Conservation (phyloP, 306 rosid species). For the Gillenia trifoliata region DNA sequence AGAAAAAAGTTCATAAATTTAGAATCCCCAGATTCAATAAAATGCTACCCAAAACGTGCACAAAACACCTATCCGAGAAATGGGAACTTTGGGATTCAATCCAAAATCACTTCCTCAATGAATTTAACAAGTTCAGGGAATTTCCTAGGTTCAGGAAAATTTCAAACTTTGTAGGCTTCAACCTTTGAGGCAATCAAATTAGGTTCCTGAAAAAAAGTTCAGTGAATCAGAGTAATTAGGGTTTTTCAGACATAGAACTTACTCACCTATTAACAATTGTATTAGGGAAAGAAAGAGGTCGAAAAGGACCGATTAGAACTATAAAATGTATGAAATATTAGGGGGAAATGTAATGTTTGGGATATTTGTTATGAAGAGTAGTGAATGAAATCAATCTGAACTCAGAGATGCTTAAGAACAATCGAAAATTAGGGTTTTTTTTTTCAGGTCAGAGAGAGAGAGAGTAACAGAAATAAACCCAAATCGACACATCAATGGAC, state of each 20-base stretch:
- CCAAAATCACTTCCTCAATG: constrained; percentile 13
- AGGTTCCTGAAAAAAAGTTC: constrained; percentile 1
- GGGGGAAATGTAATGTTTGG: background rate
- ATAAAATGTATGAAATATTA: too few species aligned
- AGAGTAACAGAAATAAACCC: background rate
- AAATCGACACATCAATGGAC: background rate
- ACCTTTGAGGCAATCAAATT: background rate
- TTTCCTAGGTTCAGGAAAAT: constrained; percentile 8
- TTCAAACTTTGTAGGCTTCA: background rate
- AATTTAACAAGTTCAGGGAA: constrained; percentile 5
- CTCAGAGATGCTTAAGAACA: background rate
- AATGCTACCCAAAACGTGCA: background rate
- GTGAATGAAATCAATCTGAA: background rate
- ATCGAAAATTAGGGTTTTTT: background rate
- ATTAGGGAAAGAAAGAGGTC: background rate
- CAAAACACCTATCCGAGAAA: background rate
- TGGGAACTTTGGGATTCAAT: constrained; percentile 4
- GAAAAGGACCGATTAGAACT: too few species aligned
- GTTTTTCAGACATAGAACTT: constrained; percentile 14
- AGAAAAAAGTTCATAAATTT: background rate
- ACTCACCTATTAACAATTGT: constrained; percentile 27
- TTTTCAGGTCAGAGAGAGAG: background rate
- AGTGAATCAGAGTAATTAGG: constrained; percentile 4
- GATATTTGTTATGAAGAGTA: background rate
- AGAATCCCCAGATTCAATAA: constrained; percentile 11